Base-by-base conservation (phyloP, 164 flowering plant genomes). In the Warburgia ugandensis region DNA sequence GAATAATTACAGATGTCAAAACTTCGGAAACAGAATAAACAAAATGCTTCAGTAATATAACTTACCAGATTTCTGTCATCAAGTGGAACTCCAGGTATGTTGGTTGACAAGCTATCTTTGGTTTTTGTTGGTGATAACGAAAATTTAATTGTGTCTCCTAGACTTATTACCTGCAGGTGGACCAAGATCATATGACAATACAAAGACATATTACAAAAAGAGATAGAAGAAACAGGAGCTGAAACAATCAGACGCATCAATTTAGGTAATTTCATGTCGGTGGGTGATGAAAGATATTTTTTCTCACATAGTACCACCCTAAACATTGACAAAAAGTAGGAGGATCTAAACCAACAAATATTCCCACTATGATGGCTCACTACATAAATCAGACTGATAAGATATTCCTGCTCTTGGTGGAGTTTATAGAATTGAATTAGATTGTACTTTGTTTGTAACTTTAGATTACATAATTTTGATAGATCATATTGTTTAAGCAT, bases 121-220 rank as follows among this genome's bases (percentile, higher is more conserved):
- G 56, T 52, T 60, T 79, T 84, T 32, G 85, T 73, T 23, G 95
- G 95, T 7, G 94, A 84, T 64, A 82, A 56, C 20, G 95, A 83
- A 62, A 92, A 92, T 68, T 86, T 86, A 49, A 85, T 84, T 26
- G 61, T 72, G 50, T 92, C 99, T 49, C 96, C 99, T 40, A 92
- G 64, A 68, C 96, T 92, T 58, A 92, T 84, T 8, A 84, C 96
- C 99, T 88, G 69, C 19, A 54, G 13, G 36, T 42, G 45, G 47
- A 52, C 31, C 14, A 16, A 12, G 14, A 12, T 6, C 12, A 12
- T 13, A 38, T 14, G 16, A 17, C 6, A 5, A n/a, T n/a, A 13
- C 16, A 38, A n/a, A 39, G 16, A 45, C 6, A 26, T 9, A 5
- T 26, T 11, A 26, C 5, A 14, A 4, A 42, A 2, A 39, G 17